These are phyloP conservation scores for Acanthamoeba lenticulata DNA, from an alignment of 208 protist genomes.

Conservation along the genomic window DNA sequence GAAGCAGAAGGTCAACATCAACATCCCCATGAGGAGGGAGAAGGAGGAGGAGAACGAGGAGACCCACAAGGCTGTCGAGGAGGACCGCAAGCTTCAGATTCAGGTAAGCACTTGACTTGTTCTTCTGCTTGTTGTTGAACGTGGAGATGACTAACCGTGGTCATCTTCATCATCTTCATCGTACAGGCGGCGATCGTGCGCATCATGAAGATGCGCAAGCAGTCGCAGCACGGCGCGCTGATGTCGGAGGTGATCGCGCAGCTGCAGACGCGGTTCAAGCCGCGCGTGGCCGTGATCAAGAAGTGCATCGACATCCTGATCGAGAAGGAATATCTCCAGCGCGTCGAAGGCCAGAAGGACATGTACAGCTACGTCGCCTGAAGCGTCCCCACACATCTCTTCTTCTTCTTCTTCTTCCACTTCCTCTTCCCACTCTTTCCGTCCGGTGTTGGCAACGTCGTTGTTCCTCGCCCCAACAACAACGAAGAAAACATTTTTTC, in stretches of 20 bases:
- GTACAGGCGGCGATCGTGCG: constrained; percentile 86
- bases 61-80: constrained; percentile 82
- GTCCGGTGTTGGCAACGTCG: too few species aligned
- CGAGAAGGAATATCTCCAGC: constrained; percentile 87
- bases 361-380: constrained; percentile 84
- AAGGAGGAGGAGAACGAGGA: constrained; percentile 79
- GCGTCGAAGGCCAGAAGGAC: constrained; percentile 82
- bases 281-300: constrained; percentile 82
- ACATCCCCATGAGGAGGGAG: constrained; percentile 76
- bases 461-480: too few species aligned
- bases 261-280: constrained; percentile 81
- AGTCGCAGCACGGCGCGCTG: constrained; percentile 76
- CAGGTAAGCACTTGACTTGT: not conserved
- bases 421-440: too few species aligned
- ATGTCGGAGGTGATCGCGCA: constrained; percentile 83
- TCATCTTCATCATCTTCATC: not conserved
- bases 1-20: constrained; percentile 78
- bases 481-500: too few species aligned
- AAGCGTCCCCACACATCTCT: not conserved
- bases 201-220: constrained; percentile 87
- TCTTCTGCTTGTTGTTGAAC: not conserved
- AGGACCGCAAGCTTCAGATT: constrained; percentile 83
- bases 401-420: not conserved
- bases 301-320: constrained; percentile 88
- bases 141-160: not conserved